Conservation (phyloP, 306 rosid genomes). For the Hippophae gyantsensis region DNA sequence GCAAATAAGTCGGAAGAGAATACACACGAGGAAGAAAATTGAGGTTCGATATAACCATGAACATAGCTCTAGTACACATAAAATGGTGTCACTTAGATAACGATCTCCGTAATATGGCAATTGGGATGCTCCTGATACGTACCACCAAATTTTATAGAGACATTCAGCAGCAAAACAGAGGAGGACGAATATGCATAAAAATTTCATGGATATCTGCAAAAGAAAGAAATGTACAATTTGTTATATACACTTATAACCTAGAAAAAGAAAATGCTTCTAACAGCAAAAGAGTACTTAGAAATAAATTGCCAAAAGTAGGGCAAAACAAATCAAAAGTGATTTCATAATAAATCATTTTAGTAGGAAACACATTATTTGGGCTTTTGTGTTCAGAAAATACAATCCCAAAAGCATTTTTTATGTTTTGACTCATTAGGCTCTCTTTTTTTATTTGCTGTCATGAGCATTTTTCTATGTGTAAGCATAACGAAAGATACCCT, state of each 20-base stretch:
- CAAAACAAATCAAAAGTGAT: too few relatives aligned
- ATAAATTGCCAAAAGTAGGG: too few relatives aligned
- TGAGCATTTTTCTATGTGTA: too few relatives aligned
- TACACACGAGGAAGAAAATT: conserved; percentile 71
- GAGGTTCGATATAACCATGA: conserved; percentile 83
- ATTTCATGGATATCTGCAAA: conserved; percentile 60
- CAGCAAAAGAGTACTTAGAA: too few relatives aligned
- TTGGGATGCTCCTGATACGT: conserved; percentile 45
- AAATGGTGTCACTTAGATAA: conserved; percentile 37
- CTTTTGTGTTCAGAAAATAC: too few relatives aligned
- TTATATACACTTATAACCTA: background rate
- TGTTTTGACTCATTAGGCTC: too few relatives aligned
- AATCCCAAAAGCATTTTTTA: too few relatives aligned
- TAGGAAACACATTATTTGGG: too few relatives aligned
- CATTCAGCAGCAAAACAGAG: conserved; percentile 49
- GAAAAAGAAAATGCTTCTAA: too few relatives aligned
- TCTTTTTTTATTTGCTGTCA: too few relatives aligned
- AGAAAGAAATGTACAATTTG: background rate
- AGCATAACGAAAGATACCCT: too few relatives aligned
- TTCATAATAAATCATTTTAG: too few relatives aligned
- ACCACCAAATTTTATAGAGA: conserved; percentile 92
- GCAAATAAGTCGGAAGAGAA: conserved; percentile 65
- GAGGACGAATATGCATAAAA: conserved; percentile 44
- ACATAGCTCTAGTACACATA: conserved; percentile 49
- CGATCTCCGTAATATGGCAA: conserved; percentile 58